Percentiles rank a stretch among this genome's conserved stretches.
These are phyloP conservation scores for Solanum dulcamara DNA, from an alignment of 257 asterid species.

Conservation along the genomic window DNA sequence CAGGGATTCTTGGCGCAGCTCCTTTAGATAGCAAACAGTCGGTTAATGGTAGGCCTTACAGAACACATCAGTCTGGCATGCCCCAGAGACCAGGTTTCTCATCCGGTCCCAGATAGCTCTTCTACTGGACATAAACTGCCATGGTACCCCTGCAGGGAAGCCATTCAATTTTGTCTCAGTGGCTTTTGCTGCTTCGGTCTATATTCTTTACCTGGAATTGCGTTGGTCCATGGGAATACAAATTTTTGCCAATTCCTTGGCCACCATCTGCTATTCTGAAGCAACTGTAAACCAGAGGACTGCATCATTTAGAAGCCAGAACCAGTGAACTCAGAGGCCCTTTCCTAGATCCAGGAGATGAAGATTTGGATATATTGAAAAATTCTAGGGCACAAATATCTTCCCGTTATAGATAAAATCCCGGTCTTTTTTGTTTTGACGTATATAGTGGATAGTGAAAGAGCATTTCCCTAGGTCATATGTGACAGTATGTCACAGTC, in stretches of 20 bases:
- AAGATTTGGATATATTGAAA: constrained; percentile 14
- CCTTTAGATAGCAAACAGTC: constrained; percentile 59
- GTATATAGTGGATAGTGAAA: constrained; percentile 59
- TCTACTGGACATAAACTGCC: constrained; percentile 1
- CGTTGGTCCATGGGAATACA: constrained; percentile 9
- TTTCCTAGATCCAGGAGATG: constrained; percentile 15
- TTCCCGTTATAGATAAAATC: constrained; percentile 14
- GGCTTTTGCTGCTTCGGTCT: constrained; percentile 16
- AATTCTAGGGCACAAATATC: constrained; percentile 17
- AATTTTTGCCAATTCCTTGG: constrained; percentile 21
- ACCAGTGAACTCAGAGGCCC: constrained; percentile 19
- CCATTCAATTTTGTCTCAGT: constrained; percentile 8
- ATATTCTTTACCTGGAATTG: constrained; percentile 4
- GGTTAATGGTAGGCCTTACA: constrained; percentile 65
- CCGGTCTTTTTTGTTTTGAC: constrained; percentile 22
- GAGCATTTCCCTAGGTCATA: constrained; percentile 30
- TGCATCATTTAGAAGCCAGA: constrained; percentile 10
- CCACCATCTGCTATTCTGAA: constrained; percentile 16
- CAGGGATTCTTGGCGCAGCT: constrained; percentile 94
- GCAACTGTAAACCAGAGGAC: constrained; percentile 9
- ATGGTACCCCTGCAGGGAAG: constrained; percentile 7
- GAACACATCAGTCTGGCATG: constrained; percentile 42
- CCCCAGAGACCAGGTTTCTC: constrained; percentile 60
- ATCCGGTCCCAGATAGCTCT: constrained; percentile 44
- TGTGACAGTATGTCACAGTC: constrained; percentile 26